Base-by-base conservation (phyloP, 768 basidiomycete genomes). In the Hericium erinaceus region DNA sequence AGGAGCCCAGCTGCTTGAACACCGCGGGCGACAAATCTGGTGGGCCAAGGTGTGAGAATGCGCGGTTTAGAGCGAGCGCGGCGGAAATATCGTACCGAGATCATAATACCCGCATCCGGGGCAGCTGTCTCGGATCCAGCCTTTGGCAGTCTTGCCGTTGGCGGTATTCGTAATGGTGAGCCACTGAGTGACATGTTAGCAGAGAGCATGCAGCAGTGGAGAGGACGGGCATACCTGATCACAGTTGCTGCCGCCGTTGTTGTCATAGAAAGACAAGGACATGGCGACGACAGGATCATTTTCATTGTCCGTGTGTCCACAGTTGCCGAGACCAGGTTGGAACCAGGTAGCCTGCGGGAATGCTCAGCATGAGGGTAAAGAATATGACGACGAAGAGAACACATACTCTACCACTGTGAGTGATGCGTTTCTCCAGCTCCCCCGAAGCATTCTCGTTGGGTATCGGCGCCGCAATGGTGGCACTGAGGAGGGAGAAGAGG, bases 341-440 rank as follows among this genome's bases (percentile, higher is more conserved):
- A 52, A 63, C 57, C 57, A 63, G 20, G 60, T 59, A 16, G 58
- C 57, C 61, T 64, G 38, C 53, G 39, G 16, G 52, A 33, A 33
- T 33, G 33, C 33, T 33, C 33, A 51, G 46, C 18, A 38, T 26
- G 56, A 22, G 12, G 49, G 49, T 51, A 50, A 48, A 56, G 38
- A 44, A 44, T 40, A 56, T 48, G 60, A 22, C 7, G 38, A 28
- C 13, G 28, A 22, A n/a, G 52, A 20, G 15, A 10, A 40, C 26
- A 73, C 81, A 60, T 67, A 88, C 88, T 61, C 74, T 72, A 44
- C 88, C 88, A 7, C 62, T 65, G 63, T 77, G 83, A 0, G 80
- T 77, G 44, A 72, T 62, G 54, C 87, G 78, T 67, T 77, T 81
- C 58, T 77, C 75, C 39, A 84, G 73, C 26, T 33, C 48, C 6